A percentile compares a stretch with the other conserved stretches of the same genome.
Evolutionary conservation across 139 green algal genomes (phyloP).

Genomic region (Picochlorum costavermella): DNA sequence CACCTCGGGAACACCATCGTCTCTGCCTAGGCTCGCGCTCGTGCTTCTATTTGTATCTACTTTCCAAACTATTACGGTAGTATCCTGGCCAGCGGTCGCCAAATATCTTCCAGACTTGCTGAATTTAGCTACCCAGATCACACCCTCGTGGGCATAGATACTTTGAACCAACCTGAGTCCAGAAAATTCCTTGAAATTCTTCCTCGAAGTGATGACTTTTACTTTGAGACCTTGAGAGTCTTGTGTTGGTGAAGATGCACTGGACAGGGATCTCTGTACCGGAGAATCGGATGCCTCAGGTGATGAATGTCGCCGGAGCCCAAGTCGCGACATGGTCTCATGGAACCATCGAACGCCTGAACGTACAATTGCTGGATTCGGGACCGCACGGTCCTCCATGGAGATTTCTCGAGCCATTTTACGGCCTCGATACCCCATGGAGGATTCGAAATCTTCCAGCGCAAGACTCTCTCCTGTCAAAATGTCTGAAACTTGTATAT

Average conservation of each 20-base stretch:
- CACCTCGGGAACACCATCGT: background rate
- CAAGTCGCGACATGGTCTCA: background rate
- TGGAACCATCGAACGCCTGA: background rate
- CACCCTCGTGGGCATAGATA: slow-evolving; percentile 40
- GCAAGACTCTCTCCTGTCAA: slow-evolving; percentile 15
- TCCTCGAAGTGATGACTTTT: slow-evolving; percentile 51
- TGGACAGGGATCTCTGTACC: background rate
- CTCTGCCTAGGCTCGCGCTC: background rate
- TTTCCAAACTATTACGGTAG: slow-evolving; percentile 64
- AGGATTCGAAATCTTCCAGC: slow-evolving; percentile 36
- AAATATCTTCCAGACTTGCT: slow-evolving; percentile 59
- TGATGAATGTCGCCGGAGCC: background rate
- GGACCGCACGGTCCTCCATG: background rate
- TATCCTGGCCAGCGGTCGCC: slow-evolving; percentile 79
- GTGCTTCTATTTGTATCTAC: slow-evolving; percentile 17
- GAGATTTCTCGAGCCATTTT: background rate
- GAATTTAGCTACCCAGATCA: slow-evolving; percentile 75
- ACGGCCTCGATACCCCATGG: slow-evolving; percentile 19
- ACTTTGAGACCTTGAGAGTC: slow-evolving; percentile 23
- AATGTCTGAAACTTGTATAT: slow-evolving; percentile 17
- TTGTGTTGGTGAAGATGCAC: background rate
- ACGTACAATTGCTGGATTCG: background rate
- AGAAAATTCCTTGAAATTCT: slow-evolving; percentile 53
- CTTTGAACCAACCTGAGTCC: slow-evolving; percentile 54
- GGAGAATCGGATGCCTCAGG: background rate